Evolutionary conservation across 768 basidiomycete genomes (phyloP).

Genomic region (Tricholoma hemisulphureum): DNA sequence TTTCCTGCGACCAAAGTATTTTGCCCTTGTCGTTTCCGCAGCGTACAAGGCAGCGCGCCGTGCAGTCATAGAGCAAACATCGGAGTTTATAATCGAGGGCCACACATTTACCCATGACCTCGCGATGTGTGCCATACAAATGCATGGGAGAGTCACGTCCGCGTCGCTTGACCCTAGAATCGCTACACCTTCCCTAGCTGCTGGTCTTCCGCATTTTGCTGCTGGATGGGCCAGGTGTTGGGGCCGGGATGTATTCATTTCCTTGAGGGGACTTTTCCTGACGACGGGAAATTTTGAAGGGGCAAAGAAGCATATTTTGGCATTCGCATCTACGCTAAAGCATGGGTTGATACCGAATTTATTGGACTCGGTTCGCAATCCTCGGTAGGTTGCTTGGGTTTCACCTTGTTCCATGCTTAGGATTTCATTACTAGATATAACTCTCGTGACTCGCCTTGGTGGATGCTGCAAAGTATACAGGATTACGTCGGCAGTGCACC

Average conservation of each 20-base stretch:
- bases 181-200: constrained; percentile 80
- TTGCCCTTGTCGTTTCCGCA: constrained; percentile 84
- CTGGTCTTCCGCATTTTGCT: constrained; percentile 93
- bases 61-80: constrained; percentile 81
- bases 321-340: constrained; percentile 90
- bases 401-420: not conserved
- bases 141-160: constrained; percentile 88
- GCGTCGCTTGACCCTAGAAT: constrained; percentile 81
- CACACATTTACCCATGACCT: constrained; percentile 89
- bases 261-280: constrained; percentile 87
- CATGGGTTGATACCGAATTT: constrained; percentile 97
- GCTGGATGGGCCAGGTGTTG: constrained; percentile 94
- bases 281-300: constrained; percentile 87
- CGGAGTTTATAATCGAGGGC: constrained; percentile 82
- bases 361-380: constrained; percentile 82
- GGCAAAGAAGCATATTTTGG: constrained; percentile 86
- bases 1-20: constrained; percentile 94
- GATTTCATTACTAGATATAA: constrained; percentile 65
- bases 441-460: constrained; percentile 98
- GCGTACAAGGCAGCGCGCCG: constrained; percentile 91
- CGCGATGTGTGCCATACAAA: constrained; percentile 80
- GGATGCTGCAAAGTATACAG: constrained; percentile 98
- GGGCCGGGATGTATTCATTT: constrained; percentile 96
- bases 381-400: constrained; percentile 51
- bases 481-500: constrained; percentile 86